Evolutionary conservation across 495 filamentous ascomycete species (phyloP).

Genomic region (Xylaria sp.): DNA sequence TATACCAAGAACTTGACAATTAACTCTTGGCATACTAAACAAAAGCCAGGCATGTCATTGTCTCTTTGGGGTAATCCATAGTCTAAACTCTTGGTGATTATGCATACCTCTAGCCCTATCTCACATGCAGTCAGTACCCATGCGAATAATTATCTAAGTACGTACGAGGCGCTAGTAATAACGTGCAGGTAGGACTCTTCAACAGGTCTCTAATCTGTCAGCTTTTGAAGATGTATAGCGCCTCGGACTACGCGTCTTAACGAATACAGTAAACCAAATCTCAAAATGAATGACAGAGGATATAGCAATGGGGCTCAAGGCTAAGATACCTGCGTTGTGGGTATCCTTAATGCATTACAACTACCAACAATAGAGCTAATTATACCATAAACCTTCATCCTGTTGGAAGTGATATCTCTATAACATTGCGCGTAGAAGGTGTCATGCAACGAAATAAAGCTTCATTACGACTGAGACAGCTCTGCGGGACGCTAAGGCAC

Average conservation of each 20-base stretch:
- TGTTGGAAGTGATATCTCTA: background rate
- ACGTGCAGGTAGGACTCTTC: no score
- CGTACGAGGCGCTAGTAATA: no score
- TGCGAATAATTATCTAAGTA: no score
- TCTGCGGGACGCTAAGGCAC: background rate
- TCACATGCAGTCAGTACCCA: no score
- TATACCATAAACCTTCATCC: background rate
- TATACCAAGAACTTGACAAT: conserved; percentile 4
- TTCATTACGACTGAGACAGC: background rate
- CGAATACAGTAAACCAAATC: background rate
- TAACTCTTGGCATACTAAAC: conserved; percentile 1
- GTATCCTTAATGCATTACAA: background rate
- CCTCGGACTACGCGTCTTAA: background rate
- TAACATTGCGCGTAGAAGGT: background rate
- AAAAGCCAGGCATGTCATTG: background rate
- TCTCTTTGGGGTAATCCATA: background rate
- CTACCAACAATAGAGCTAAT: background rate
- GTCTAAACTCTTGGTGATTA: background rate
- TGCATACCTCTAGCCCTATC: background rate
- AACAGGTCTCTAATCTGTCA: no score
- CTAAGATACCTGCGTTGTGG: no score
- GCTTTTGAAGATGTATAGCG: background rate
- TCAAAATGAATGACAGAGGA: background rate
- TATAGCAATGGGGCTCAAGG: no score
- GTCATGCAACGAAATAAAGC: background rate